A percentile compares a stretch with the other conserved stretches of the same genome.
Evolutionary conservation across 2,329 filamentous ascomycete genomes (phyloP).

Genomic region (Pseudocercospora macadamiae): DNA sequence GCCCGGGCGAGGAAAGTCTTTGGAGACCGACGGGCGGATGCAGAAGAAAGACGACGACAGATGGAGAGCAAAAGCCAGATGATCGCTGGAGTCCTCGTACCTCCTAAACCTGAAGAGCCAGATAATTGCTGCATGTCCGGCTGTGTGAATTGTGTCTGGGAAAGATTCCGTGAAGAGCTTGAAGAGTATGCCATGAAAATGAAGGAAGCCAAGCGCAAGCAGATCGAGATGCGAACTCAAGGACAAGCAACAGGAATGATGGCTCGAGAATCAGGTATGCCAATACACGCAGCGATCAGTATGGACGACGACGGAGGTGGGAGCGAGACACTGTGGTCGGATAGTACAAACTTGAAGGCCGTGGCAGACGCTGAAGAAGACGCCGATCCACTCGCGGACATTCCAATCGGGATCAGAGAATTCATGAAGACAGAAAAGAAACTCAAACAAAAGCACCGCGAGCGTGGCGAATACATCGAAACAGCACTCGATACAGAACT

Average conservation of each 20-base stretch:
- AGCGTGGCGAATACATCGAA: constrained; percentile 22
- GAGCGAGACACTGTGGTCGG: constrained; percentile 68
- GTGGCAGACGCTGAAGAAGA: constrained; percentile 38
- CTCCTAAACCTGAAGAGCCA: constrained; percentile 82
- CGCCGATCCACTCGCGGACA: constrained; percentile 71
- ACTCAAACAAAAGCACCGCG: constrained; percentile 71
- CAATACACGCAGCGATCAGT: constrained; percentile 57
- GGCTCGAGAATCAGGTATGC: constrained; percentile 43
- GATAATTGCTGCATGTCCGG: constrained; percentile 99
- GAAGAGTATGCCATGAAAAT: constrained; percentile 79
- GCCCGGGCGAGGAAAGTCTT: constrained; percentile 73
- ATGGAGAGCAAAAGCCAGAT: constrained; percentile 62
- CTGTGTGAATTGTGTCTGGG: constrained; percentile 97
- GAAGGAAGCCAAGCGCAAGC: constrained; percentile 62
- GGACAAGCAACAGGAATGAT: constrained; percentile 41
- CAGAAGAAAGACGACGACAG: constrained; percentile 67
- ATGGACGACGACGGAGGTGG: constrained; percentile 83
- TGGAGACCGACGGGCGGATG: constrained; percentile 75
- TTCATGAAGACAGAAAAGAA: constrained; percentile 98
- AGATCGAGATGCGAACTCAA: constrained; percentile 40
- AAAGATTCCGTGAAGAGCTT: constrained; percentile 85
- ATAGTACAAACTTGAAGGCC: constrained; percentile 27
- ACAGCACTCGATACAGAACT: constrained; percentile 28
- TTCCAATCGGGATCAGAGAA: constrained; percentile 90
- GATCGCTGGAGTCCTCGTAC: constrained; percentile 79